Base-by-base conservation (phyloP, 1,284 basidiomycete genomes). In the Cutaneotrichosporon sp. region DNA sequence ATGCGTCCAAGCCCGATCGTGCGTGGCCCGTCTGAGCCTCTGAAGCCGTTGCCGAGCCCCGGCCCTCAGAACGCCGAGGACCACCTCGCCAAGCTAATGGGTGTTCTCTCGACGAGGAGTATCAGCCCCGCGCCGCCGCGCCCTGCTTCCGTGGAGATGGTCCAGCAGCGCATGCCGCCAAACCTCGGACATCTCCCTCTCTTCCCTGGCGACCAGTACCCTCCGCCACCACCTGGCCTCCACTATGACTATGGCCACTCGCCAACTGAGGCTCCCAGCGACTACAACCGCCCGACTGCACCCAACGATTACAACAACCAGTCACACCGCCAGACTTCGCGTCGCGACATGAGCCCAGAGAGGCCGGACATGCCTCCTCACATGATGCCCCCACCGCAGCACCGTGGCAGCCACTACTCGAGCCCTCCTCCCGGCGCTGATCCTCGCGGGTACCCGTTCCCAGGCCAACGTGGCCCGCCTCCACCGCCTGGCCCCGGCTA, bases 31-130 rank as follows among this genome's bases (percentile, higher is more conserved):
- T 49, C 58, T 31, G 34, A 56, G 22, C 55, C 36, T 9, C 36
- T 30, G 21, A 51, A 21, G 21, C 61, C 56, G 40, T 51, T 18
- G 55, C 49, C 31, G 30, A 36, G 14, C 32, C 61, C 46, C 4
- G 49, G 31, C 18, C 62, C 34, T 34, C 51, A 46, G 11, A 61
- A 65, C 32, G 63, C 69, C 26, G 73, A 74, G 46, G 72, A 76
- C 61, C 72, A 72, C 65, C 72, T 73, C 69, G 72, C 75, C 21
- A 71, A 68, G 58, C 66, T 78, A 42, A 76, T 78, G 76, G 76
- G 76, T n/a, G 47, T 78, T 21, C 65, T 78, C 30, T 68, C 70
- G 13, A 65, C 71, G 34, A 73, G 72, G 67, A 53, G 56, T 30
- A n/a, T 63, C 11, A 65, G 55, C 50, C 62, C 67, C 31, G 64